A percentile compares a stretch with the other conserved stretches of the same genome.
Conservation (phyloP, 169 alveolate genomes). For the Eimeria acervulina region DNA sequence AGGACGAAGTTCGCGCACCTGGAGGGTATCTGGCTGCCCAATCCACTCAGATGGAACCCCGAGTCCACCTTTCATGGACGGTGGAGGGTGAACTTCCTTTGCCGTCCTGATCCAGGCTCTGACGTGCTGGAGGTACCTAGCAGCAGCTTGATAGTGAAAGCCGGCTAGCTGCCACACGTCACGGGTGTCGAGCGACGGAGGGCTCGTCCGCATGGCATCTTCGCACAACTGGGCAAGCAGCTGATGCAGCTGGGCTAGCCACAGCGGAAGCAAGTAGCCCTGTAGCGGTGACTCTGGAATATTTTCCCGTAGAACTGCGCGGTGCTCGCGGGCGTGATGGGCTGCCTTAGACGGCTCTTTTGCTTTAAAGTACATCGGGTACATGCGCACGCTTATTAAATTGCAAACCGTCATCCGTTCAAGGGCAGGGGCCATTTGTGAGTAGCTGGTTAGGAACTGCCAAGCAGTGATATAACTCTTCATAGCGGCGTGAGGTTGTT, state of each 20-base stretch:
- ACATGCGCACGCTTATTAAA: conserved; percentile 80
- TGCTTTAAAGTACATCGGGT: conserved; percentile 84
- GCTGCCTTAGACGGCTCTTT: conserved; percentile 83
- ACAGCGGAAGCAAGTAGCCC: conserved; percentile 82
- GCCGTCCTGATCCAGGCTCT: conserved; percentile 80
- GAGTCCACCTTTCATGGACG: conserved; percentile 83
- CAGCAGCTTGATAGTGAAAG: conserved; percentile 82
- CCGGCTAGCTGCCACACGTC: conserved; percentile 83
- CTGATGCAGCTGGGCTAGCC: conserved; percentile 83
- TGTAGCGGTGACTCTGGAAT: conserved; percentile 63
- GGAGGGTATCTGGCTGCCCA: conserved; percentile 81
- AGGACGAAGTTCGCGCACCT: conserved; percentile 44
- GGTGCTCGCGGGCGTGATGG: conserved; percentile 84
- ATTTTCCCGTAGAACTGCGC: conserved; percentile 82
- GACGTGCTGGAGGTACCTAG: conserved; percentile 80
- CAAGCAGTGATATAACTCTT: conserved; percentile 82
- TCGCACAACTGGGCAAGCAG: conserved; percentile 78
- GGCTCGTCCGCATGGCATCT: conserved; percentile 61
- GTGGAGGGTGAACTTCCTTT: conserved; percentile 75
- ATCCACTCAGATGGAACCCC: conserved; percentile 81
- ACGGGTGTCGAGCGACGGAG: conserved; percentile 58
- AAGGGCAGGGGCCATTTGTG: conserved; percentile 81
- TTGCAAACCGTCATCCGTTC: conserved; percentile 83
- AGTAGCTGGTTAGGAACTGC: conserved; percentile 82
- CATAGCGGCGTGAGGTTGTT: conserved; percentile 84